Evolutionary conservation across 1,284 basidiomycete species (phyloP).

Genomic region (Pascua guehoae): DNA sequence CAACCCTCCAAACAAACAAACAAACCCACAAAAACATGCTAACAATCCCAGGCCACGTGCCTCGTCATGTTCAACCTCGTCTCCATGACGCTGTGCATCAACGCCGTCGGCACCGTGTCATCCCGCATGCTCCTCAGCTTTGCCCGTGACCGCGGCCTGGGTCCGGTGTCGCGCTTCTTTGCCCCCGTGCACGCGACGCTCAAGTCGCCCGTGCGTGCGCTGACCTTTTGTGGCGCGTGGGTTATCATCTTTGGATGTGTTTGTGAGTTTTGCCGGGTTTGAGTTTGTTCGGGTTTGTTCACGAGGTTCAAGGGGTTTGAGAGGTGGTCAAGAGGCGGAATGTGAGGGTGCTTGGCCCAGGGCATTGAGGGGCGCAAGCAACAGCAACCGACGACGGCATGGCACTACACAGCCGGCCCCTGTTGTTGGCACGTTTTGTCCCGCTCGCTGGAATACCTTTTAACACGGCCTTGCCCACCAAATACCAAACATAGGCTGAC

Average conservation of each 20-base stretch:
- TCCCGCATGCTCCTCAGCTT: constrained; percentile 66
- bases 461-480: too few relatives aligned
- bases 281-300: too few relatives aligned
- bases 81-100: constrained; percentile 37
- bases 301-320: too few relatives aligned
- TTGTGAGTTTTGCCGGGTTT: constrained; percentile 45
- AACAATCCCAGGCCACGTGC: constrained; percentile 37
- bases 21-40: too few relatives aligned
- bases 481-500: not conserved
- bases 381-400: too few relatives aligned
- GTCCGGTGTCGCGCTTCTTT: constrained; percentile 56
- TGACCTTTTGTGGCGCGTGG: constrained; percentile 48
- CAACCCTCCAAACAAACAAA: not conserved
- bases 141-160: constrained; percentile 62
- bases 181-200: constrained; percentile 50
- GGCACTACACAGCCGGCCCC: too few relatives aligned
- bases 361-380: too few relatives aligned
- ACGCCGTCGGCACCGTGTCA: constrained; percentile 59
- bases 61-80: constrained; percentile 45
- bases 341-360: too few relatives aligned
- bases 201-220: constrained; percentile 12
- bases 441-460: too few relatives aligned
- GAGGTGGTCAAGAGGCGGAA: too few relatives aligned
- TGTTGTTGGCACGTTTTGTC: too few relatives aligned
- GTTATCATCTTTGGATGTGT: constrained; percentile 51